phyloP scores from a whole-genome alignment of 345 rosid species.

The Salix caprea region DNA sequence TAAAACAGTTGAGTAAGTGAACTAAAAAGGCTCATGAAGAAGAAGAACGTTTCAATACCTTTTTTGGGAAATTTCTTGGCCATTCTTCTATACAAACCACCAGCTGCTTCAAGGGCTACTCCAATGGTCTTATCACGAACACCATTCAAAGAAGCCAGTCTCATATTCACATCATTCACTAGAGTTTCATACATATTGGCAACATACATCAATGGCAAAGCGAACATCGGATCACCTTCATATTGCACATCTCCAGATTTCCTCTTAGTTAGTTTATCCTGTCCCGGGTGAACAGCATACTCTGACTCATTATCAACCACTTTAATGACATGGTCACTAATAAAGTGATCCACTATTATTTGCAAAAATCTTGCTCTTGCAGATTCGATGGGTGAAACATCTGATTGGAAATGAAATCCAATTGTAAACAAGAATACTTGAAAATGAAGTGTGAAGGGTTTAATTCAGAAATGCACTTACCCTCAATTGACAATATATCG shows the following conservation, averaged over 20 bases:
- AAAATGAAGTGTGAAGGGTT: background rate
- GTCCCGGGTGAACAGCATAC: slow-evolving; percentile 41
- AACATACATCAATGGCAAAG: slow-evolving; percentile 88
- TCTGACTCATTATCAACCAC: slow-evolving; percentile 48
- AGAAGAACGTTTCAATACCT: slow-evolving; percentile 36
- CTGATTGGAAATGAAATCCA: slow-evolving; percentile 24
- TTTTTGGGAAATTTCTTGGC: slow-evolving; percentile 87
- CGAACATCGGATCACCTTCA: slow-evolving; percentile 71
- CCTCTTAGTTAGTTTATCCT: slow-evolving; percentile 59
- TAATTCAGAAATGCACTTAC: slow-evolving; percentile 21
- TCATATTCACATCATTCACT: slow-evolving; percentile 65
- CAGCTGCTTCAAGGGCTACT: slow-evolving; percentile 91
- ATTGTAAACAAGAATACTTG: background rate
- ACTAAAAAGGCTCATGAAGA: background rate
- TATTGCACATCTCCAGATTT: slow-evolving; percentile 63
- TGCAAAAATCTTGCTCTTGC: slow-evolving; percentile 77
- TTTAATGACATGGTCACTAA: slow-evolving; percentile 56
- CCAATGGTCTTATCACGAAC: slow-evolving; percentile 80
- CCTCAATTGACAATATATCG: slow-evolving; percentile 53
- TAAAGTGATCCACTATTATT: slow-evolving; percentile 70
- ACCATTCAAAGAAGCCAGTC: slow-evolving; percentile 70
- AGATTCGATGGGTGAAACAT: slow-evolving; percentile 79
- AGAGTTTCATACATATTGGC: slow-evolving; percentile 85
- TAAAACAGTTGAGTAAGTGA: background rate
- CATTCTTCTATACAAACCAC: slow-evolving; percentile 81